phyloP scores from a whole-genome alignment of 2,329 filamentous ascomycete genomes.

The Neurospora sp. region DNA sequence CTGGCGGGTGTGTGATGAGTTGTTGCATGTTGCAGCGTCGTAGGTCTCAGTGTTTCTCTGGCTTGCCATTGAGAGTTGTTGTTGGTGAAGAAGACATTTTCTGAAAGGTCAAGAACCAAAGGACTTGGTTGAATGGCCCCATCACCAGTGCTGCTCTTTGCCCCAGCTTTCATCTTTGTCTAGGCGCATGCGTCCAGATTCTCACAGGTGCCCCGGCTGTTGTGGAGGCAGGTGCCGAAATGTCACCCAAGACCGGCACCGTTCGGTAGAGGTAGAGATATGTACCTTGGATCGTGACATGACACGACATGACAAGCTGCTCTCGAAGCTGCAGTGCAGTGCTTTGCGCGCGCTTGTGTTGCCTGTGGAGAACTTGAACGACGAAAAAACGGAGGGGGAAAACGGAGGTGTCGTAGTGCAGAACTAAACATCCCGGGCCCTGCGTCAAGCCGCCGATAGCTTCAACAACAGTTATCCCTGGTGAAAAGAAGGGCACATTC shows the following conservation, averaged over 20 bases:
- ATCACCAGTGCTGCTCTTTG: background rate
- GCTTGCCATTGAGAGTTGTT: background rate
- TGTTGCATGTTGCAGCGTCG: background rate
- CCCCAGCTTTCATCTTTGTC: background rate
- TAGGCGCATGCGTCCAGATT: background rate
- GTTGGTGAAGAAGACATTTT: background rate
- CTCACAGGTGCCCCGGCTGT: background rate
- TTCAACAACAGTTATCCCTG: background rate
- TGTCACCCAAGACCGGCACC: background rate
- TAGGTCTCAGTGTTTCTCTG: background rate
- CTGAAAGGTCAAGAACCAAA: too few relatives aligned
- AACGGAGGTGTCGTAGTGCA: background rate
- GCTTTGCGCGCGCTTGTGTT: background rate
- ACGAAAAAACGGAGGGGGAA: background rate
- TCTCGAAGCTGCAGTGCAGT: background rate
- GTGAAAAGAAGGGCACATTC: background rate
- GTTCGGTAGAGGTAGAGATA: background rate
- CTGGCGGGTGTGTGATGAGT: background rate
- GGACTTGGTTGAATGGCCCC: too few relatives aligned
- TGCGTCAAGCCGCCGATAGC: background rate
- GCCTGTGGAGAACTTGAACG: background rate
- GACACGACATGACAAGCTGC: background rate
- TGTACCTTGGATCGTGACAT: background rate
- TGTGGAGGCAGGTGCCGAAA: background rate
- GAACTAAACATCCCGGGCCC: background rate